Conservation (phyloP, 306 rosid genomes). For the Castanospermum australe region DNA sequence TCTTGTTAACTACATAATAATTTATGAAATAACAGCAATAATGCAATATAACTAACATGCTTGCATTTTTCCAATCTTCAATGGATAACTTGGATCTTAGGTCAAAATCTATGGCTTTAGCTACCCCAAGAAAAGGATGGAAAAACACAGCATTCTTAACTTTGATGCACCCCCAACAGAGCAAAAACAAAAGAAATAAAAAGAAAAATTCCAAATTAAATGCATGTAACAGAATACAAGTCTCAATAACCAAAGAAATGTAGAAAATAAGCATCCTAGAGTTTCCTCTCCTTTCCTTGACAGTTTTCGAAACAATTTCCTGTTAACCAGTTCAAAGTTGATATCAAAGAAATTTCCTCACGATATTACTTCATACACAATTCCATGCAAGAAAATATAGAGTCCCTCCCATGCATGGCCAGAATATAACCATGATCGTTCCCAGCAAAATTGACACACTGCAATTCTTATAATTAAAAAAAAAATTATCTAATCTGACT, state of each 20-base stretch:
- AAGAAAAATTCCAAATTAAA: not conserved
- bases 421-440: not conserved
- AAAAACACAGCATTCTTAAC: not conserved
- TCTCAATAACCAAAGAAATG: not conserved
- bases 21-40: not conserved
- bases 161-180: not conserved
- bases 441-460: not conserved
- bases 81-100: not conserved
- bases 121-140: not conserved
- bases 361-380: not conserved
- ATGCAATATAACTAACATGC: not conserved
- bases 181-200: not conserved
- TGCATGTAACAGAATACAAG: not conserved
- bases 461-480: not conserved
- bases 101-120: not conserved
- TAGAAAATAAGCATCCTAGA: not conserved
- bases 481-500: not conserved
- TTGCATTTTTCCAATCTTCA: not conserved
- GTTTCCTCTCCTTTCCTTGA: not conserved
- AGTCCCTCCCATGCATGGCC: conserved; percentile 12
- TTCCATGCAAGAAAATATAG: conserved; percentile 10
- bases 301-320: not conserved
- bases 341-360: not conserved
- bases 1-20: not conserved
- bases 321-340: not conserved